A percentile compares a stretch with the other conserved stretches of the same genome.
Conservation (phyloP, 148 eudicot genomes). For the Rhododendron molle region DNA sequence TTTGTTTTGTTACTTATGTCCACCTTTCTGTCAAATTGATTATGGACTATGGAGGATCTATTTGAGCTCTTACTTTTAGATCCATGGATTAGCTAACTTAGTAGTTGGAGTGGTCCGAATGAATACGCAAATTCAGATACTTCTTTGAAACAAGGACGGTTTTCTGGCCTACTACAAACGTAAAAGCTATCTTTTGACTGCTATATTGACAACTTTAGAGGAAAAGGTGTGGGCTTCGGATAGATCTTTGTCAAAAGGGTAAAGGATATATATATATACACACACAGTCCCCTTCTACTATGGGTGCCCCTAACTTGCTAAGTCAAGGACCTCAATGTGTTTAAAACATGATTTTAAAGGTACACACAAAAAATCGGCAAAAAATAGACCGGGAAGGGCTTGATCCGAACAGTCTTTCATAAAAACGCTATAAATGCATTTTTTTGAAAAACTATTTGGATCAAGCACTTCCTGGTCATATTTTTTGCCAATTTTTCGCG, state of each 20-base stretch:
- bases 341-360: no score
- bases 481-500: no score
- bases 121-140: not conserved
- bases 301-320: no score
- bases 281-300: no score
- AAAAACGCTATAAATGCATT: no score
- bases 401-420: no score
- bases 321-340: no score
- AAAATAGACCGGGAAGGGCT: no score
- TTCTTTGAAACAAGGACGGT: not conserved
- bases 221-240: not conserved
- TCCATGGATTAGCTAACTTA: not conserved
- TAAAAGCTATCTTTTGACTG: not conserved
- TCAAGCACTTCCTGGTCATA: no score
- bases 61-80: not conserved
- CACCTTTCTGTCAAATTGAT: not conserved
- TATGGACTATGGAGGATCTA: not conserved
- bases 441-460: no score
- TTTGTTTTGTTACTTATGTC: not conserved
- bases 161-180: not conserved
- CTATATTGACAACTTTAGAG: not conserved
- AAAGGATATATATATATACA: not conserved
- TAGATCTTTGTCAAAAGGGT: not conserved
- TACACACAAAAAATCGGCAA: no score
- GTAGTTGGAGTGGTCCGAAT: not conserved